These are phyloP conservation scores for Penicillium dipodomyicola DNA, from an alignment of 495 filamentous ascomycete species.

Conservation along the genomic window DNA sequence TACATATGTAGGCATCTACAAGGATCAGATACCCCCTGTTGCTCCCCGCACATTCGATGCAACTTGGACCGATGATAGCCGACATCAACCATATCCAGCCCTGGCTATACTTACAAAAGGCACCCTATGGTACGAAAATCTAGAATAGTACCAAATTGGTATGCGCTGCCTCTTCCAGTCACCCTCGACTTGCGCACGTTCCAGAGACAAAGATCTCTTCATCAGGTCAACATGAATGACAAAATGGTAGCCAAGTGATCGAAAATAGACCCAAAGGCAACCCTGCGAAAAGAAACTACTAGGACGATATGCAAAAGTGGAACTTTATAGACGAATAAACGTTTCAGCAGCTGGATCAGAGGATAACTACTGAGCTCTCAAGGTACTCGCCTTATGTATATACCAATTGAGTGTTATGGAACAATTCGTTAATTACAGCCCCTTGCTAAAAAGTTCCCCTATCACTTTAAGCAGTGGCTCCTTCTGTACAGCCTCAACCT, in stretches of 20 bases:
- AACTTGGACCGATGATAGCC: background rate
- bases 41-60: background rate
- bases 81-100: background rate
- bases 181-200: slow-evolving; percentile 72
- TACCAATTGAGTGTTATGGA: background rate
- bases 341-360: background rate
- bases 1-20: too few species aligned
- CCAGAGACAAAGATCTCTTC: slow-evolving; percentile 5
- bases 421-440: slow-evolving; percentile 20
- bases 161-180: background rate
- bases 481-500: slow-evolving; percentile 46
- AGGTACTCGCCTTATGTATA: background rate
- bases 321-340: background rate
- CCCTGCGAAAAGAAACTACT: background rate
- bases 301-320: background rate
- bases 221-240: background rate
- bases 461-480: slow-evolving; percentile 62
- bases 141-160: background rate
- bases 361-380: background rate
- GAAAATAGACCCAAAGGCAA: too few species aligned
- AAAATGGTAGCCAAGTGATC: too few species aligned
- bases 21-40: background rate
- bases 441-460: slow-evolving; percentile 46
- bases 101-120: background rate
- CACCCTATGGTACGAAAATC: background rate